Percentiles rank a stretch among this genome's conserved stretches.
phyloP scores from a whole-genome alignment of 23 red algal genomes.

The Agarophyton chilense region DNA sequence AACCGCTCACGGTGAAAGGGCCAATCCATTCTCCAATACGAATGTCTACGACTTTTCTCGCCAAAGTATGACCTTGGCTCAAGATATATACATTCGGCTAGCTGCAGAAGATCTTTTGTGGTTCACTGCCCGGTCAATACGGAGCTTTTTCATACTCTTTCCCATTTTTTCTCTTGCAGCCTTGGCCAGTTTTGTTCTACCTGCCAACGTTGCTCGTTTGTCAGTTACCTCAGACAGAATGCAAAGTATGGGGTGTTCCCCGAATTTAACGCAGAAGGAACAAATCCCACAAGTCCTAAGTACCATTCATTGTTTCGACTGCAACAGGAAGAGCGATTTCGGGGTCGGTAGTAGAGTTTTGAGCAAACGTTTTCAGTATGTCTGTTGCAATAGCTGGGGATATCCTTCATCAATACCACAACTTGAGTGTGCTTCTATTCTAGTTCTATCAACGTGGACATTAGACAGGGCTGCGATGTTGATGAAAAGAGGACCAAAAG shows the following conservation, averaged over 20 bases:
- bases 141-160: neutral
- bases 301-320: constrained; percentile 31
- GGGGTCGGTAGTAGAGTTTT: neutral
- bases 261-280: constrained; percentile 18
- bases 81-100: neutral
- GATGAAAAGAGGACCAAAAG: neutral
- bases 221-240: no score
- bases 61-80: constrained; percentile 16
- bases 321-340: neutral
- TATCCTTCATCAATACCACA: constrained; percentile 1
- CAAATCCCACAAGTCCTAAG: constrained; percentile 4
- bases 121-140: neutral
- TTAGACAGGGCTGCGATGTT: neutral
- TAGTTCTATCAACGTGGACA: constrained; percentile 3
- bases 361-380: neutral
- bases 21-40: constrained; percentile 43
- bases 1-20: neutral
- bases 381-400: neutral
- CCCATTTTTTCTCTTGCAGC: neutral
- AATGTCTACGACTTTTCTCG: neutral
- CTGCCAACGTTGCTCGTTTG: neutral
- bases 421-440: constrained; percentile 38
- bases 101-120: neutral
- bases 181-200: no score
- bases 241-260: neutral